Conservation (phyloP, 495 filamentous ascomycete species). For the Margaritispora aquatica region DNA sequence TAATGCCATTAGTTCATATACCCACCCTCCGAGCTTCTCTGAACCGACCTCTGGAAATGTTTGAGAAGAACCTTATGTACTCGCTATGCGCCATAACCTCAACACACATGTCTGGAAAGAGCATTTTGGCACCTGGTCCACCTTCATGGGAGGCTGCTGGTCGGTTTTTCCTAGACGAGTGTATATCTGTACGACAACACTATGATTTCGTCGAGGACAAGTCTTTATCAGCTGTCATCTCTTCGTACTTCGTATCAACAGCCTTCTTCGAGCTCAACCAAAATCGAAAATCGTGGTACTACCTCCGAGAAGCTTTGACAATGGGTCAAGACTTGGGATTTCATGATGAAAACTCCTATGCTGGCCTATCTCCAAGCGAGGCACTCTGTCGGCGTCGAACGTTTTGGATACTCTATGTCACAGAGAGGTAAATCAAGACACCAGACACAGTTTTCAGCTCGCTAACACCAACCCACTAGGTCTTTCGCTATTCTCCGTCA, state of each 20-base stretch:
- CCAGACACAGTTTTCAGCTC: too few species aligned
- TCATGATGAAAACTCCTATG: slow-evolving; percentile 49
- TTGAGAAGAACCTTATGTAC: slow-evolving; percentile 29
- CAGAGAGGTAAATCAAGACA: slow-evolving; percentile 38
- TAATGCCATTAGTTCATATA: slow-evolving; percentile 34
- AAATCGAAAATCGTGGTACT: slow-evolving; percentile 45
- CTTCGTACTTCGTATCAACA: slow-evolving; percentile 30
- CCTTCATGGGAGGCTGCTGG: slow-evolving; percentile 30
- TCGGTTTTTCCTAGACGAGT: slow-evolving; percentile 32
- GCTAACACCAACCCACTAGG: slow-evolving; percentile 7
- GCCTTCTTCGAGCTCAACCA: slow-evolving; percentile 32
- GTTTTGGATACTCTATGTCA: slow-evolving; percentile 61
- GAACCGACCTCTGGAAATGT: slow-evolving; percentile 21
- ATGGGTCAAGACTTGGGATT: slow-evolving; percentile 53
- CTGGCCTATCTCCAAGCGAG: slow-evolving; percentile 37
- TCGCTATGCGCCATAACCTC: slow-evolving; percentile 30
- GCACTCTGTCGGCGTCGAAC: slow-evolving; percentile 47
- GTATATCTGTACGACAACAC: slow-evolving; percentile 24
- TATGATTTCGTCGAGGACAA: slow-evolving; percentile 32
- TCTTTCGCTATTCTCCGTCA: slow-evolving; percentile 39
- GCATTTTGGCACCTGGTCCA: slow-evolving; percentile 19
- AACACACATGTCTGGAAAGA: slow-evolving; percentile 30
- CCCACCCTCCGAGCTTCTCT: slow-evolving; percentile 20
- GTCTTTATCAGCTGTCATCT: slow-evolving; percentile 26
- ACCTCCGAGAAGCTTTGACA: slow-evolving; percentile 55